Evolutionary conservation across 441 rosid genomes (phyloP).

Genomic region (Erodium trifolium): DNA sequence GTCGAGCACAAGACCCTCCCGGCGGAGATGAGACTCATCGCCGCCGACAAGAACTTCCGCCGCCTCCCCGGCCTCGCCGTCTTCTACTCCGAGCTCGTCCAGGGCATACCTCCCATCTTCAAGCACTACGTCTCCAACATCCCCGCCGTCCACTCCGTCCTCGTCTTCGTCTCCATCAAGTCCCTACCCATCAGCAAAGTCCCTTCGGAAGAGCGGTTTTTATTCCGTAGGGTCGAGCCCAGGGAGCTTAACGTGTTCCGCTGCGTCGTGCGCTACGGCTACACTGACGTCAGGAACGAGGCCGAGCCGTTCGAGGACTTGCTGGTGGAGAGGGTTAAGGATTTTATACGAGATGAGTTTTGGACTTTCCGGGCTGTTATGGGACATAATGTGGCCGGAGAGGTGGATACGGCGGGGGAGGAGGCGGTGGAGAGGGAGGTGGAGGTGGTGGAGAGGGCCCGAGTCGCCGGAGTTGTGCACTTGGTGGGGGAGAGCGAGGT

Average conservation of each 20-base stretch:
- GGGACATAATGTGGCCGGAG: background rate
- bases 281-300: slow-evolving; percentile 32
- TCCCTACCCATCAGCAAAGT: slow-evolving; percentile 39
- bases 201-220: slow-evolving; percentile 29
- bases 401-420: background rate
- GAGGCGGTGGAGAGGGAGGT: slow-evolving; percentile 25
- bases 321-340: slow-evolving; percentile 32
- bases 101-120: slow-evolving; percentile 47
- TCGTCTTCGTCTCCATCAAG: slow-evolving; percentile 42
- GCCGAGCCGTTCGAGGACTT: slow-evolving; percentile 34
- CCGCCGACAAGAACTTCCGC: slow-evolving; percentile 12
- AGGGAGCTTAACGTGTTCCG: slow-evolving; percentile 34
- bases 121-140: slow-evolving; percentile 35
- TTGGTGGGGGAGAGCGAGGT: slow-evolving; percentile 51
- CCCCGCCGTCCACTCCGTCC: slow-evolving; percentile 35
- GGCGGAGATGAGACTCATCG: slow-evolving; percentile 26
- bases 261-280: slow-evolving; percentile 50
- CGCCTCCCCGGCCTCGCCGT: slow-evolving; percentile 44
- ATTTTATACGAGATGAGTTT: slow-evolving; percentile 27
- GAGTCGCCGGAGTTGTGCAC: slow-evolving; percentile 37
- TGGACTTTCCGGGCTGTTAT: background rate
- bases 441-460: slow-evolving; percentile 29
- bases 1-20: slow-evolving; percentile 40
- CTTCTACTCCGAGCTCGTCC: slow-evolving; percentile 49
- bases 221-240: slow-evolving; percentile 35